phyloP scores from a whole-genome alignment of 352 stramenopile genomes.

The Pythium oligandrum region DNA sequence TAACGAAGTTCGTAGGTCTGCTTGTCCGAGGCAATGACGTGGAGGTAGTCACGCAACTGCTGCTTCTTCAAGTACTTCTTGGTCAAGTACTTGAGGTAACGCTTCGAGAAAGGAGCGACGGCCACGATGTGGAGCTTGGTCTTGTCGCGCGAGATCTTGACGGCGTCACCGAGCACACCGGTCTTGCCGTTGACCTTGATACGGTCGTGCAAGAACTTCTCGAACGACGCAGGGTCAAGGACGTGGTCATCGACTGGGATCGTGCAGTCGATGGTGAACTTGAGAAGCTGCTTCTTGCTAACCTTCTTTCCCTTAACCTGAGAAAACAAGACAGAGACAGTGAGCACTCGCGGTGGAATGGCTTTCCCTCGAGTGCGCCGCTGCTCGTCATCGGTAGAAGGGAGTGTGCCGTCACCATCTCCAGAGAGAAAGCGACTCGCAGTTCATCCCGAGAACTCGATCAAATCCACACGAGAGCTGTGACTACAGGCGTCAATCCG shows the following conservation, averaged over 20 bases:
- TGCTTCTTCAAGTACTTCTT: slow-evolving; percentile 99
- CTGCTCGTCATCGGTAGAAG: too few relatives aligned
- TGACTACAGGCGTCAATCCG: too few relatives aligned
- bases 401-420: too few relatives aligned
- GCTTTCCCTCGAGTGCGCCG: too few relatives aligned
- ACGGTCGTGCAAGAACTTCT: slow-evolving; percentile 99
- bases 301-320: slow-evolving; percentile 86
- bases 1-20: slow-evolving; percentile 99
- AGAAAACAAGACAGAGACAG: slow-evolving; percentile 3
- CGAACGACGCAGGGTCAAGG: slow-evolving; percentile 97
- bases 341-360: slow-evolving; percentile 1
- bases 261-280: slow-evolving; percentile 94
- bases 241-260: slow-evolving; percentile 99
- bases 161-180: slow-evolving; percentile 91
- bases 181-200: slow-evolving; percentile 99
- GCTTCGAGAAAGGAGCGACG: slow-evolving; percentile 96
- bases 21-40: slow-evolving; percentile 98
- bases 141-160: slow-evolving; percentile 96
- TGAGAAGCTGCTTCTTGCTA: slow-evolving; percentile 87
- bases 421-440: too few relatives aligned
- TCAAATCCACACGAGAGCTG: too few relatives aligned
- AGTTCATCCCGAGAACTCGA: too few relatives aligned
- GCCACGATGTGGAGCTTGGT: slow-evolving; percentile 95
- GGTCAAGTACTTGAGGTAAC: slow-evolving; percentile 99
- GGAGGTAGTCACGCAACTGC: slow-evolving; percentile 99